Evolutionary conservation across 202 grass and related monocot species (phyloP), one percentile per base, ranked within the genome.

Genomic region (Dendrocalamus latiflorus): DNA sequence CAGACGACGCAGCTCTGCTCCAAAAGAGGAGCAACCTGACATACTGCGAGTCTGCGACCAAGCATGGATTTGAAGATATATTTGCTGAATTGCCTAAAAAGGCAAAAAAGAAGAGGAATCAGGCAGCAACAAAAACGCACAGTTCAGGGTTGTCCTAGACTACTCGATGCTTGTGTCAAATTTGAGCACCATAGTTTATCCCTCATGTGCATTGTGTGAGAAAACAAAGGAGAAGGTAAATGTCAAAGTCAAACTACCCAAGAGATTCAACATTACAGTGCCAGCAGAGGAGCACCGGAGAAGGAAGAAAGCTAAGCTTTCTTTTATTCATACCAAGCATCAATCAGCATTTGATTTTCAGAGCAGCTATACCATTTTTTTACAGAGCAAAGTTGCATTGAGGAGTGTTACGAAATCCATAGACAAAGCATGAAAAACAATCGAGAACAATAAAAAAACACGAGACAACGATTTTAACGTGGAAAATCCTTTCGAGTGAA

Each of bases 341-440:
- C 79, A 47, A 53, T n/a, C 26, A 34, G 41, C 20, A 37, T 72
- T 62, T 51, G 53, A 70, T 82, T 54, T 37, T 65, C 81, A 66
- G 6, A 48, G 56, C 33, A 36, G 12, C 59, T 20, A 8, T 16
- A 49, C 39, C 65, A 33, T 34, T 9, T 17, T 10, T 16, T 50
- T 14, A 42, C 10, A 20, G 0, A 14, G 17, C 3, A 50, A 67
- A 59, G 44, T 67, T 26, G 17, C 82, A 51, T 24, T n/a, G n/a
- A n/a, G n/a, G n/a, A n/a, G n/a, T n/a, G n/a, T n/a, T n/a, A n/a
- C n/a, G n/a, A n/a, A n/a, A n/a, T n/a, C n/a, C n/a, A n/a, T n/a
- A n/a, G n/a, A n/a, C n/a, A n/a, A n/a, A n/a, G n/a, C n/a, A n/a
- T n/a, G n/a, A n/a, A n/a, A n/a, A n/a, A n/a, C n/a, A n/a, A n/a